Base-by-base conservation (phyloP, 2,329 filamentous ascomycete genomes). In the Chalaropsis thielavioides region DNA sequence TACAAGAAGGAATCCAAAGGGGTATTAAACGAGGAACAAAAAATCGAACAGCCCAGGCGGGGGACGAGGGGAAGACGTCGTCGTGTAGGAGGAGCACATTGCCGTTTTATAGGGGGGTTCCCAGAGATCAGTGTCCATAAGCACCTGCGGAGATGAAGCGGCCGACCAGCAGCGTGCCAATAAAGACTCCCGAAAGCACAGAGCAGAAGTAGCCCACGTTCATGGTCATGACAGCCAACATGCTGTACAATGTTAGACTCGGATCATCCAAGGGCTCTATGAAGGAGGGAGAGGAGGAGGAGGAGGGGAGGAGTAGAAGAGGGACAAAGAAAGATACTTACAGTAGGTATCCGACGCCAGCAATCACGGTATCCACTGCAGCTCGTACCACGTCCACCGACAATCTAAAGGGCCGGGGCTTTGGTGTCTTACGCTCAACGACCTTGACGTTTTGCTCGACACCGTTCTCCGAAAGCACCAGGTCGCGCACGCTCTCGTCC, bases 161-260 rank as follows among this genome's bases (percentile, higher is more conserved):
- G 38, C 91, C 90, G 67, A 94, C 81, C 0, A 83, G 81, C 54
- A 97, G 76, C 73, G 94, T 94, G 27, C 92, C 92, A n/a, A 95
- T 72, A 72, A 97, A 96, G 1, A 88, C 82, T 43, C 89, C 89
- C 0, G 80, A 85, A 6, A 94, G 79, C n/a, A 92, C 81, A 0
- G 88, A 91, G 64, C 90, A 75, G 73, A 92, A 92, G 73, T 94
- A 94, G 13, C 89, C 90, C 17, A 92, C 82, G 70, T 94, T 94
- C 78, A 90, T 84, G 0, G 89, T 92, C 90, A 94, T 96, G 72
- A 95, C 88, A 15, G 88, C 89, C 76, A 96, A 77, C 91, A 96
- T 96, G 67, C 91, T 96, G 63, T 5, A n/a, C 10, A 62, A 11
- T 22, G 11, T 63, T 68, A 63, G 67, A 38, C 44, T 41, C 17